Evolutionary conservation across 805 yeast genomes (phyloP).

Genomic region (Pachysolen tannophilus): DNA sequence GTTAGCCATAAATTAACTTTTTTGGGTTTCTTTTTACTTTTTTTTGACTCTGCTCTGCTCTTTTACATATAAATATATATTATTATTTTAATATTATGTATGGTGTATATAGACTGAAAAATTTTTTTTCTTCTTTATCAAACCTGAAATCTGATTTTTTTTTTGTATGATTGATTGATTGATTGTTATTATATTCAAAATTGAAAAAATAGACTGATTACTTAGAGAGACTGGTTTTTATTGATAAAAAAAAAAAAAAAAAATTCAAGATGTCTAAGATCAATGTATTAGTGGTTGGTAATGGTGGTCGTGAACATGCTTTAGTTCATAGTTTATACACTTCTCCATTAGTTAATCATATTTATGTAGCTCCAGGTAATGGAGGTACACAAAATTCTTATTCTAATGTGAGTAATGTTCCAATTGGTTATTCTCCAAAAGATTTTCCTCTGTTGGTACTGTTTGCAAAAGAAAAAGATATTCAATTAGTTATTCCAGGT

Average conservation of each 20-base stretch:
- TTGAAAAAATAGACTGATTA: background rate
- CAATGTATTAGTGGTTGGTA: constrained; percentile 82
- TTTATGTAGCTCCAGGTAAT: constrained; percentile 94
- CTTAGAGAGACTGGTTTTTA: background rate
- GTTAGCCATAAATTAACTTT: too few relatives aligned
- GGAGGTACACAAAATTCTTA: constrained; percentile 78
- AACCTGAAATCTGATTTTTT: too few relatives aligned
- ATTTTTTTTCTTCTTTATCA: too few relatives aligned
- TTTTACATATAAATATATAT: too few relatives aligned
- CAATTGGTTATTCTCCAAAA: constrained; percentile 54
- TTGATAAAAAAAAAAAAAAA: background rate
- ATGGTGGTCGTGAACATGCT: constrained; percentile 99
- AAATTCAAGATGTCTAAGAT: constrained; percentile 3
- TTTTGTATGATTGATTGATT: too few relatives aligned
- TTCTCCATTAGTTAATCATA: constrained; percentile 59
- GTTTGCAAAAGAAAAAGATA: constrained; percentile 61
- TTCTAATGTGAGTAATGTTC: constrained; percentile 58
- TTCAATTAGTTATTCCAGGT: constrained; percentile 85
- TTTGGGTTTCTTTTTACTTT: too few relatives aligned
- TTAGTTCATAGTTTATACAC: constrained; percentile 85
- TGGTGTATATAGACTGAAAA: too few relatives aligned
- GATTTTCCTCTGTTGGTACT: constrained; percentile 64
- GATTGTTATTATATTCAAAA: too few relatives aligned
- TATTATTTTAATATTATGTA: too few relatives aligned
- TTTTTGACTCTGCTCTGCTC: too few relatives aligned